Conservation (phyloP, 306 rosid species). For the Trichosanthes cucumerina region DNA sequence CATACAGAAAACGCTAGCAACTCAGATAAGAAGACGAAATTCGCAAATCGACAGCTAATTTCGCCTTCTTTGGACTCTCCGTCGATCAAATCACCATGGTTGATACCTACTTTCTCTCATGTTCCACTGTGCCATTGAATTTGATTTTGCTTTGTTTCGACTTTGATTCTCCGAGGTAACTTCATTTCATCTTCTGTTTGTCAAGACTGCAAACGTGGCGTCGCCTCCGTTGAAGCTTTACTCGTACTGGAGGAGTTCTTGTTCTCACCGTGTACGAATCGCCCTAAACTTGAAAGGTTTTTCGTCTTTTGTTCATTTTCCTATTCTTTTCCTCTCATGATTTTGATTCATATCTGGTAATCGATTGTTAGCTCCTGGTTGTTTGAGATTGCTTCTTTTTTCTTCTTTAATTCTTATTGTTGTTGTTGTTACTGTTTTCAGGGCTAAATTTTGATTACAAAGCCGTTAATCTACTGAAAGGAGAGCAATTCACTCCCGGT, state of each 20-base stretch:
- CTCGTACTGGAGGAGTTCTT: slow-evolving; percentile 33
- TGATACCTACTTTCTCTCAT: neutral
- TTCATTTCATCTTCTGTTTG: neutral
- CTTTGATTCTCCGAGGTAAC: neutral
- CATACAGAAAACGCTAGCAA: too few relatives aligned
- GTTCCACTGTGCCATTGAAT: neutral
- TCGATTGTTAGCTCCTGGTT: neutral
- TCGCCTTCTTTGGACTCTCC: neutral
- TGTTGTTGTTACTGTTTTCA: neutral
- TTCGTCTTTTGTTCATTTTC: neutral
- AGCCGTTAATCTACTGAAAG: slow-evolving; percentile 43
- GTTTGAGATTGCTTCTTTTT: neutral
- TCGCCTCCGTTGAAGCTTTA: slow-evolving; percentile 26
- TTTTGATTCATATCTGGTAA: neutral
- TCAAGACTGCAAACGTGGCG: neutral
- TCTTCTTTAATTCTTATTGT: neutral
- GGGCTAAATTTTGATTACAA: slow-evolving; percentile 47
- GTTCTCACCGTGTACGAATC: slow-evolving; percentile 34
- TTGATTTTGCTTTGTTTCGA: neutral
- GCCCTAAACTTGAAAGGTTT: slow-evolving; percentile 63
- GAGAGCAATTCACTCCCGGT: slow-evolving; percentile 51
- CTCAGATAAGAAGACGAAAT: neutral
- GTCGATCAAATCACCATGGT: neutral
- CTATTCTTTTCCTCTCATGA: neutral
- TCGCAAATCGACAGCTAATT: neutral